These are phyloP conservation scores for Epichloe uncinata DNA, from an alignment of 2,329 filamentous ascomycete species.

Conservation along the genomic window DNA sequence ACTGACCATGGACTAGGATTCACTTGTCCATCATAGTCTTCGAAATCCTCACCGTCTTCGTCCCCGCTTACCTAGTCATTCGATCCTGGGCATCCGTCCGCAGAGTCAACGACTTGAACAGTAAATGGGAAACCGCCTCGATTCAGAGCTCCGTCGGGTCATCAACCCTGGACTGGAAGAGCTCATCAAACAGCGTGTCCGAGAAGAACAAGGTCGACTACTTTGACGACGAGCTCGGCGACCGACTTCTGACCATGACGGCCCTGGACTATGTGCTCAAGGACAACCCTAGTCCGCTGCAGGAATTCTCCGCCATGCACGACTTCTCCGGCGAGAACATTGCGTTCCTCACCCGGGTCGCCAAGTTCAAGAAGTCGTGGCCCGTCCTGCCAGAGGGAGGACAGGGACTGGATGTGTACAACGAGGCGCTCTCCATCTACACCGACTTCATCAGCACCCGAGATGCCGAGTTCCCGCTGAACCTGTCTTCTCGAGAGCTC, in stretches of 20 bases:
- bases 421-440: conserved; percentile 46
- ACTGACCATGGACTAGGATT: conserved; percentile 11
- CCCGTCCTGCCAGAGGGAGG: not conserved
- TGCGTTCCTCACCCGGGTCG: conserved; percentile 44
- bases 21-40: conserved; percentile 46
- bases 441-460: conserved; percentile 42
- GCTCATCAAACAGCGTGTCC: not conserved
- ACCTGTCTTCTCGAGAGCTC: conserved; percentile 42
- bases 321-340: conserved; percentile 62
- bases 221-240: conserved; percentile 12
- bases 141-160: not conserved
- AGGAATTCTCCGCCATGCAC: conserved; percentile 47
- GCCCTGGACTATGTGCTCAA: conserved; percentile 47
- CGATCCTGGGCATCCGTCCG: conserved; percentile 22
- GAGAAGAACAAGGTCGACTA: conserved; percentile 5
- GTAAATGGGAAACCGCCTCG: conserved; percentile 9
- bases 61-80: conserved; percentile 44
- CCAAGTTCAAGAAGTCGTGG: conserved; percentile 35
- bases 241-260: conserved; percentile 41
- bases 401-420: conserved; percentile 32
- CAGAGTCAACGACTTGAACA: conserved; percentile 10
- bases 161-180: conserved; percentile 7
- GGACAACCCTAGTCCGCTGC: conserved; percentile 43
- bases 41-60: conserved; percentile 46
- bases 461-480: conserved; percentile 50